Evolutionary conservation across 2,329 filamentous ascomycete species (phyloP).

Genomic region (Davidsoniella virescens): DNA sequence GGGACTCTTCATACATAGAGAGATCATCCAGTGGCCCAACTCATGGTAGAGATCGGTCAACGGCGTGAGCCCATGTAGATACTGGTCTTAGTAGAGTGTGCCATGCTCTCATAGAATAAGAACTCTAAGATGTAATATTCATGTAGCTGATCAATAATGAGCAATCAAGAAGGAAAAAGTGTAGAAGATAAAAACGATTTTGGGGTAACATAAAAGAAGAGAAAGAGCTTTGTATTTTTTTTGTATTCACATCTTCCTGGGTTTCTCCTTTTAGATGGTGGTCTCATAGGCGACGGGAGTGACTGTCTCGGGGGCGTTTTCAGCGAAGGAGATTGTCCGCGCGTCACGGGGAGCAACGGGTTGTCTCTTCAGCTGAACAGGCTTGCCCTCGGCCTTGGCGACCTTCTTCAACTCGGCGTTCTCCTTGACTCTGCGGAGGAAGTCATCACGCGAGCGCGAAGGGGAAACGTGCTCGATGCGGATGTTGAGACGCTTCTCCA

Average conservation of each 20-base stretch:
- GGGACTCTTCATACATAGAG: too few species aligned
- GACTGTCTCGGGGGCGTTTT: conserved; percentile 81
- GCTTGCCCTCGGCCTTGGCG: conserved; percentile 77
- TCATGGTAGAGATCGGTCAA: too few species aligned
- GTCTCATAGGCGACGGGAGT: conserved; percentile 93
- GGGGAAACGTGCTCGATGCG: conserved; percentile 92
- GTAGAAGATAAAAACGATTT: conserved; percentile 1
- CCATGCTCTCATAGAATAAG: too few species aligned
- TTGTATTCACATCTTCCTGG: conserved; percentile 13
- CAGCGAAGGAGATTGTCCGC: conserved; percentile 61
- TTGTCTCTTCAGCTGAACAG: conserved; percentile 86
- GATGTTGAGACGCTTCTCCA: conserved; percentile 99
- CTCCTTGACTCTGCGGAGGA: conserved; percentile 88
- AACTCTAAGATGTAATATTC: too few species aligned
- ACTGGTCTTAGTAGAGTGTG: too few species aligned
- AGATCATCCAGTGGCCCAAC: too few species aligned
- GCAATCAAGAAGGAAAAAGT: not conserved
- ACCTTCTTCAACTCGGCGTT: conserved; percentile 87
- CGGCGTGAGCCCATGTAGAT: too few species aligned
- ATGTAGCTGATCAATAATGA: too few species aligned
- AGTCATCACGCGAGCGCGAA: conserved; percentile 92
- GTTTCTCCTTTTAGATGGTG: conserved; percentile 58
- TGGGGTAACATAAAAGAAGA: conserved; percentile 12
- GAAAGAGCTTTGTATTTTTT: conserved; percentile 14
- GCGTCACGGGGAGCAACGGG: conserved; percentile 65